Evolutionary conservation across 495 filamentous ascomycete species (phyloP), one percentile per base, ranked within the genome.

Genomic region (Tuber magnatum): DNA sequence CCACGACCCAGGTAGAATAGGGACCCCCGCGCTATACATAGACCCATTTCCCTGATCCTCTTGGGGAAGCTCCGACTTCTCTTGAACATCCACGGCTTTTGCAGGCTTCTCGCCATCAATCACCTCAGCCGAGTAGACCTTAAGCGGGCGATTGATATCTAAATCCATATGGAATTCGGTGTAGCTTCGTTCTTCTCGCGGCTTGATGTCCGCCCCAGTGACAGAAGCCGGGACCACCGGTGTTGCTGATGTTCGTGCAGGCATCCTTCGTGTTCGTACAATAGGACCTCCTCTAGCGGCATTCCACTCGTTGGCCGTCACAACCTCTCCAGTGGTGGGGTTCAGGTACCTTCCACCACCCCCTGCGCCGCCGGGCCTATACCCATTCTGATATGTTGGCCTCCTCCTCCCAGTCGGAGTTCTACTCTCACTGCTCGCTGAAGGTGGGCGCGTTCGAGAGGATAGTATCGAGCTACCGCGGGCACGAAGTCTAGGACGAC

Each of bases 161-260:
- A 99, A 87, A 80, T 97, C 91, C 20, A 92, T 94, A 83, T 99
- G 95, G 73, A 97, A 98, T 84, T 98, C 96, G 80, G 96, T 93
- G 92, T 94, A 99, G 22, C 92, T 92, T 73, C 94, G 90, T 84
- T 99, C 95, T 83, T 99, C 95, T 74, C 95, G 87, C 4, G 95
- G 95, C 82, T 99, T 98, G 84, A 97, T 97, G 76, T 91, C 93
- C 78, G 94, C 92, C 70, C 93, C 93, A 39, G 93, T 88, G 56
- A 65, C 14, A 39, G 93, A 93, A 51, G 92, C 91, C 7, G 92
- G 91, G 32, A 92, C 92, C 14, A 76, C 86, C 83, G 68, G 85
- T 84, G 75, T 84, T 85, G 28, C 86, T 78, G 76, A 83, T 76
- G 76, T 85, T 85, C 69, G 81, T 65, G 38, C 84, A 77, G 46